A percentile compares a stretch with the other conserved stretches of the same genome.
Evolutionary conservation across 139 green algal genomes (phyloP).

Genomic region (Micractinium conductrix): DNA sequence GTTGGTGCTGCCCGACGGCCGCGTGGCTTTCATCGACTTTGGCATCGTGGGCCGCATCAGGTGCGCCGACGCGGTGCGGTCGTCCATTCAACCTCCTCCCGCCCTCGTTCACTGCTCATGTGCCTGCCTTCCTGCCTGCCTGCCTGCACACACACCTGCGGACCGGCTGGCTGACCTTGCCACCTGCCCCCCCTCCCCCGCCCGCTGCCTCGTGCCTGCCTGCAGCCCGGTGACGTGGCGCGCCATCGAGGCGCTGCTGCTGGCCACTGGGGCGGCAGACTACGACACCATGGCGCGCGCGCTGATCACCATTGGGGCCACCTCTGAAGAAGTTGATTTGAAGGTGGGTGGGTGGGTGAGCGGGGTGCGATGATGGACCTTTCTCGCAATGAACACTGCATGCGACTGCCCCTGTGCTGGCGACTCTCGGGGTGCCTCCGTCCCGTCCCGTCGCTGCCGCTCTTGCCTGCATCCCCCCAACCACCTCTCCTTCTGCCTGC

Average conservation of each 20-base stretch:
- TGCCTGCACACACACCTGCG: background rate
- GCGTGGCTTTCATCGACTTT: conserved; percentile 93
- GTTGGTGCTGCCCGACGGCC: conserved; percentile 79
- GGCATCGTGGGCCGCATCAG: conserved; percentile 93
- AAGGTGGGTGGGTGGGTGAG: background rate
- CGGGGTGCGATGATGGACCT: too few species aligned
- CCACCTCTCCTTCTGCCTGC: background rate
- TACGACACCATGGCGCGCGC: conserved; percentile 84
- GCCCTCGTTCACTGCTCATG: background rate
- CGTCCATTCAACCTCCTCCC: too few species aligned
- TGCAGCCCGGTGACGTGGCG: conserved; percentile 66
- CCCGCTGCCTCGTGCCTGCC: too few species aligned
- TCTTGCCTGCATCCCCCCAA: background rate
- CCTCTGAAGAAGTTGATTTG: conserved; percentile 65
- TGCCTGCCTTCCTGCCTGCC: conserved; percentile 43
- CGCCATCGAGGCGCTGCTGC: conserved; percentile 81
- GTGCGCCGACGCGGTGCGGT: too few species aligned
- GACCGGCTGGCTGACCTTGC: background rate
- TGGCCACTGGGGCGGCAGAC: conserved; percentile 62
- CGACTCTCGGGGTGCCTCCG: too few species aligned
- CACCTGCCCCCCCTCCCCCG: background rate
- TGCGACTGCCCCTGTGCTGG: too few species aligned
- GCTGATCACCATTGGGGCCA: conserved; percentile 68
- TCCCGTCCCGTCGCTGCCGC: too few species aligned
- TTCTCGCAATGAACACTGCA: too few species aligned